Base-by-base conservation (phyloP, 306 rosid species). In the Begonia loranthoides region DNA sequence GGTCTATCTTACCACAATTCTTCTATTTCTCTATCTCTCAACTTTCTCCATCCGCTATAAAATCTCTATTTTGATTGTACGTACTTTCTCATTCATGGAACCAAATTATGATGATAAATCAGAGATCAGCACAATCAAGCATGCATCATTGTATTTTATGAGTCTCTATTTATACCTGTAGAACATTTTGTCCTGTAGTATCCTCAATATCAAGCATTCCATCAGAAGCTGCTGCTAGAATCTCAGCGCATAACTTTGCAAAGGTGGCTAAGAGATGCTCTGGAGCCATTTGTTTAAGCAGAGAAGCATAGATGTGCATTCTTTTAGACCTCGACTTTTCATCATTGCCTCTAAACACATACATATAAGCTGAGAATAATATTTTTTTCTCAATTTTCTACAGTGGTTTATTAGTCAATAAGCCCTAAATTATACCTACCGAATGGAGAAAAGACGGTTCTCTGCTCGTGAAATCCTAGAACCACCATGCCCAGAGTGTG, bases 271-370 rank as follows among this genome's bases (percentile, higher is more conserved):
- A 67, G 64, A 84, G 93, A 66, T 89, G 95, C 76, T 85, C 97
- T 1, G 97, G 95, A 63, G 83, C 83, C 97, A 89, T 84, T 79
- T 82, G 94, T 73, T 85, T 84, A 38, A 89, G 81, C 66, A 89
- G 68, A 68, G 90, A 82, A 69, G 79, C 80, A 73, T 89, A 85
- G 45, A 85, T 78, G 48, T 79, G 83, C 94, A 85, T 84, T 64
- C 97, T 81, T 79, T 65, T 82, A 21, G 81, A 77, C 82, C 90
- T 84, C 33, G 81, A 71, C 36, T 44, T 61, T 68, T 79, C 95
- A 70, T 89, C 95, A 52, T 68, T 62, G n/a, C 97, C 95, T 62
- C 97, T 89, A 78, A 45, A 50, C 52, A 60, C 21, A 65, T 55
- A 50, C 55, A 19, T 21, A 52, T 61, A 12, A 56, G 49, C 49